Evolutionary conservation across 345 rosid species (phyloP).

Genomic region (Camelina laxa): DNA sequence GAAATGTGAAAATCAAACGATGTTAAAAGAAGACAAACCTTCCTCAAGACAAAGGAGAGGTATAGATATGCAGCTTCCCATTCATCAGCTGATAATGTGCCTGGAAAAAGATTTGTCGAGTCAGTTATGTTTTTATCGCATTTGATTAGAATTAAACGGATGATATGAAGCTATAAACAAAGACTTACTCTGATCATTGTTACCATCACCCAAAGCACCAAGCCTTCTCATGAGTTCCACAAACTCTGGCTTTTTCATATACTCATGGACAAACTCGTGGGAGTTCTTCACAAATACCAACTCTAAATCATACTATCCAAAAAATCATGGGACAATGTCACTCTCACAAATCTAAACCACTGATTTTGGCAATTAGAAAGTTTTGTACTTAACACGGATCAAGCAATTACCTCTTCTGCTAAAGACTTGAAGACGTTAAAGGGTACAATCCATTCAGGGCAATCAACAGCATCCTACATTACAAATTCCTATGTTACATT

Average conservation of each 20-base stretch:
- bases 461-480: slow-evolving; percentile 93
- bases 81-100: slow-evolving; percentile 88
- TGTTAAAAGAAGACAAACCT: slow-evolving; percentile 55
- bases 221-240: slow-evolving; percentile 88
- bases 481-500: slow-evolving; percentile 18
- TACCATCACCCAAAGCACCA: slow-evolving; percentile 96
- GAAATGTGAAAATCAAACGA: neutral
- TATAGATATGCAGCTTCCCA: slow-evolving; percentile 96
- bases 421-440: slow-evolving; percentile 82
- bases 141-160: neutral
- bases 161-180: slow-evolving; percentile 5
- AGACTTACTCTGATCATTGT: slow-evolving; percentile 81
- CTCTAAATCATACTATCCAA: slow-evolving; percentile 81
- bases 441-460: slow-evolving; percentile 99
- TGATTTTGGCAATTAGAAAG: neutral
- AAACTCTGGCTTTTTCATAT: slow-evolving; percentile 73
- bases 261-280: slow-evolving; percentile 87
- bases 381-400: neutral
- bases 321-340: slow-evolving; percentile 27
- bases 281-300: slow-evolving; percentile 90
- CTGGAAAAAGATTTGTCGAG: slow-evolving; percentile 41
- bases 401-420: slow-evolving; percentile 81
- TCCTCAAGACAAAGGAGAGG: slow-evolving; percentile 79
- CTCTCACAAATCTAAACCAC: neutral
- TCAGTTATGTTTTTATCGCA: neutral